phyloP scores from a whole-genome alignment of 2,329 filamentous ascomycete species.

The Calycina herbarum region DNA sequence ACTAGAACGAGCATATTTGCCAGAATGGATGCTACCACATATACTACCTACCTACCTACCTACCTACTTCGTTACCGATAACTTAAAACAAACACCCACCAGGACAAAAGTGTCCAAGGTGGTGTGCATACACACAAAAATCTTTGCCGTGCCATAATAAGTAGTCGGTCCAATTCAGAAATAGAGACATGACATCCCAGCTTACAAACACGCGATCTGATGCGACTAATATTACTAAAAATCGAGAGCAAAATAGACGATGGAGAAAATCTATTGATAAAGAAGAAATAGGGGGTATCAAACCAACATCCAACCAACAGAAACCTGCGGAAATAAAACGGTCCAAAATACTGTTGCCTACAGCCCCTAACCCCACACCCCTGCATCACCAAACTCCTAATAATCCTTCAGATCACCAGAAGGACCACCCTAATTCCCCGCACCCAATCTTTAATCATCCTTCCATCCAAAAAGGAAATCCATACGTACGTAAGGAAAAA shows the following conservation, averaged over 20 bases:
- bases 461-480: background rate
- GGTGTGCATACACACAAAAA: background rate
- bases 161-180: background rate
- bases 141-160: background rate
- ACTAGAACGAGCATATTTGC: background rate
- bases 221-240: background rate
- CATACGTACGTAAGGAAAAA: background rate
- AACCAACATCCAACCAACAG: too few relatives aligned
- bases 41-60: conserved; percentile 1
- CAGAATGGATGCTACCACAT: background rate
- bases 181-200: background rate
- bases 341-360: background rate
- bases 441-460: conserved; percentile 2
- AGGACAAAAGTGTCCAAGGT: background rate
- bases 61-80: conserved; percentile 4
- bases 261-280: background rate
- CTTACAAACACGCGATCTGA: background rate
- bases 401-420: background rate
- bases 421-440: background rate
- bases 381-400: background rate
- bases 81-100: background rate
- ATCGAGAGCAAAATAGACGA: background rate
- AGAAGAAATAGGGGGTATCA: background rate
- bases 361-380: background rate
- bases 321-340: too few relatives aligned